These are phyloP conservation scores for Pseudonectria buxi DNA, from an alignment of 2,329 filamentous ascomycete species.

Conservation along the genomic window DNA sequence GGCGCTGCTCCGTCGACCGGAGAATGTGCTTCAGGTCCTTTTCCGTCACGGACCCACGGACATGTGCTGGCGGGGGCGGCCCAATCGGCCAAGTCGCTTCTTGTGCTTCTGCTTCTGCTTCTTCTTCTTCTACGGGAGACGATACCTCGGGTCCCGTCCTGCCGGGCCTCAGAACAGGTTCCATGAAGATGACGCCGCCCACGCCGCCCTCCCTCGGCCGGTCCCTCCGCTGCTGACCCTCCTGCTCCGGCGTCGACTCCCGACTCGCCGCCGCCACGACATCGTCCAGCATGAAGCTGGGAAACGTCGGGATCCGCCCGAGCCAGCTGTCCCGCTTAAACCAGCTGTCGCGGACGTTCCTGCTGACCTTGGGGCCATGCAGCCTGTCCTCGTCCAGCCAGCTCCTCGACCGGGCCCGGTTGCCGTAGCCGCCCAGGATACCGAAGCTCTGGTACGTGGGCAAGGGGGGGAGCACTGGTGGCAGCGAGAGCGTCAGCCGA, in stretches of 20 bases:
- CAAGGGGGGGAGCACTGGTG: slow-evolving; percentile 28
- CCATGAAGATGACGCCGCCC: not conserved
- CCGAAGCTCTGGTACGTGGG: slow-evolving; percentile 26
- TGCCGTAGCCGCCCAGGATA: slow-evolving; percentile 23
- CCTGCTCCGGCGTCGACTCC: slow-evolving; percentile 10
- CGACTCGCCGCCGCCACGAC: slow-evolving; percentile 15
- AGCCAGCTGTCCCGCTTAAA: slow-evolving; percentile 29
- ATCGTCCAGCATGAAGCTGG: slow-evolving; percentile 22
- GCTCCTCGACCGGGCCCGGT: slow-evolving; percentile 21
- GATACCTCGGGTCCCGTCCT: slow-evolving; percentile 17
- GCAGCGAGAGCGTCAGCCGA: slow-evolving; percentile 23
- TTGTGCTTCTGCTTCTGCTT: slow-evolving; percentile 8
- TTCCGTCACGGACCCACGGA: slow-evolving; percentile 31
- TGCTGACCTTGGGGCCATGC: slow-evolving; percentile 39
- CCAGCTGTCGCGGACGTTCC: slow-evolving; percentile 21
- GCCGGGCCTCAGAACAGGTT: slow-evolving; percentile 9
- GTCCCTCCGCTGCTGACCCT: slow-evolving; percentile 8
- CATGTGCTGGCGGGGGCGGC: slow-evolving; percentile 11
- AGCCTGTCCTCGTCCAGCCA: slow-evolving; percentile 47
- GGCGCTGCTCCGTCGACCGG: slow-evolving; percentile 44
- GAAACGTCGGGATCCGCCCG: slow-evolving; percentile 30
- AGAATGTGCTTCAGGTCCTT: slow-evolving; percentile 46
- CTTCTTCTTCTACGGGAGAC: slow-evolving; percentile 7
- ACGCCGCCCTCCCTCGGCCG: not conserved
- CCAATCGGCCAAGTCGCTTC: slow-evolving; percentile 6